Evolutionary conservation across 2,329 filamentous ascomycete genomes (phyloP).

Genomic region (Phyllosticta citribraziliensis): DNA sequence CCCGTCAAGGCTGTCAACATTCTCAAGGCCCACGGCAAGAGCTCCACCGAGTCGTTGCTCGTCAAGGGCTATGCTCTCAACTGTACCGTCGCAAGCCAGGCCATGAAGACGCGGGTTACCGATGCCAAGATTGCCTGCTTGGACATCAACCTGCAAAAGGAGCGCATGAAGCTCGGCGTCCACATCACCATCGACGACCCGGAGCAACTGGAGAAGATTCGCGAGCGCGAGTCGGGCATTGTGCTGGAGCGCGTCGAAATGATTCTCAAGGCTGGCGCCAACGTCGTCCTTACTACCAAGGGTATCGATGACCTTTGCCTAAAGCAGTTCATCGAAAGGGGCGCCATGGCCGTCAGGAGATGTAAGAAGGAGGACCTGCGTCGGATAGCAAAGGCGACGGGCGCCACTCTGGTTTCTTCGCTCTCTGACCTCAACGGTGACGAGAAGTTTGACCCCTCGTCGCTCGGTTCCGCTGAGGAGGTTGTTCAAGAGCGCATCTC

Average conservation of each 20-base stretch:
- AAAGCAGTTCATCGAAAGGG: slow-evolving; percentile 89
- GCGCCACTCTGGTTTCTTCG: slow-evolving; percentile 84
- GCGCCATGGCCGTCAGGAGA: slow-evolving; percentile 87
- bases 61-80: slow-evolving; percentile 97
- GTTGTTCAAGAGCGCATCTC: slow-evolving; percentile 98
- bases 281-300: slow-evolving; percentile 94
- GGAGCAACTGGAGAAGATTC: slow-evolving; percentile 93
- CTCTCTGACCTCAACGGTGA: slow-evolving; percentile 95
- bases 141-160: slow-evolving; percentile 98
- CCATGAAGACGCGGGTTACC: slow-evolving; percentile 84
- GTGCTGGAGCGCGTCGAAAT: slow-evolving; percentile 90
- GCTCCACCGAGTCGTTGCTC: slow-evolving; percentile 73
- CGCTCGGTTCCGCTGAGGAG: slow-evolving; percentile 85
- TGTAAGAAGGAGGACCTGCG: slow-evolving; percentile 98
- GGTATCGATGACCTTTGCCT: slow-evolving; percentile 94
- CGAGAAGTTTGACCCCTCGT: slow-evolving; percentile 87
- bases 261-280: slow-evolving; percentile 95
- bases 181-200: slow-evolving; percentile 98
- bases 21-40: slow-evolving; percentile 95
- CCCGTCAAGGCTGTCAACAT: slow-evolving; percentile 99
- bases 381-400: slow-evolving; percentile 91
- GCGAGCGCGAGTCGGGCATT: slow-evolving; percentile 84
- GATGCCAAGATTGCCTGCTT: slow-evolving; percentile 95
- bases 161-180: slow-evolving; percentile 97
- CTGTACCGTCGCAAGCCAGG: slow-evolving; percentile 96